Conservation (phyloP, 306 rosid genomes). For the Begonia fuchsioides region DNA sequence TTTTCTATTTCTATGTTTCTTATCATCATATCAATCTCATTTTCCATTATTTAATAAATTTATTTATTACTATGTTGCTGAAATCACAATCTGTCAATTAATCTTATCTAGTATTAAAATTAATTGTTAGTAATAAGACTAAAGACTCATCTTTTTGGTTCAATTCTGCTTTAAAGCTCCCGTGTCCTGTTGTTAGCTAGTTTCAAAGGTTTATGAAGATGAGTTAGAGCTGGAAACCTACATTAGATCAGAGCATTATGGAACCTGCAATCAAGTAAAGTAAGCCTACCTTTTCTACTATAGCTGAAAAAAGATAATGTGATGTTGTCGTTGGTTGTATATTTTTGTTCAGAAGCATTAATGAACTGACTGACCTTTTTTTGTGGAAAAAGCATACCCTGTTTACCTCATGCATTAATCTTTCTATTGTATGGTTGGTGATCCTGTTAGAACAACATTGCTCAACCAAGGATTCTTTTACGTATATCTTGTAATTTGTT, state of each 20-base stretch:
- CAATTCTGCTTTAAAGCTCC: slow-evolving; percentile 14
- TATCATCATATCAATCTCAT: too few species aligned
- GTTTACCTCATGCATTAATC: too few species aligned
- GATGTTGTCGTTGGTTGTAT: neutral
- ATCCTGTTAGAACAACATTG: too few species aligned
- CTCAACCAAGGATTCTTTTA: too few species aligned
- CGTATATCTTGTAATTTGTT: too few species aligned
- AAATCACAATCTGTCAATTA: too few species aligned
- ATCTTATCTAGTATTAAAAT: neutral
- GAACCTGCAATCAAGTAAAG: slow-evolving; percentile 45
- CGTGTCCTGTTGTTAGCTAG: slow-evolving; percentile 38
- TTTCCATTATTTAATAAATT: too few species aligned
- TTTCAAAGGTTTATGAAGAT: slow-evolving; percentile 61
- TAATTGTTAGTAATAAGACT: neutral
- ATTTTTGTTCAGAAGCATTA: neutral
- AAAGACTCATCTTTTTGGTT: neutral
- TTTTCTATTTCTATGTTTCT: too few species aligned
- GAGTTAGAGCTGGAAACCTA: slow-evolving; percentile 75
- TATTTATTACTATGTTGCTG: too few species aligned
- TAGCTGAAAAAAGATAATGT: neutral
- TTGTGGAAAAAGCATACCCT: too few species aligned
- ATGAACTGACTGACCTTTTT: neutral
- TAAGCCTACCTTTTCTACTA: slow-evolving; percentile 14
- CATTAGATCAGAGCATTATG: slow-evolving; percentile 64
- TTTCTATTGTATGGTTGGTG: too few species aligned